A percentile compares a stretch with the other conserved stretches of the same genome.
Conservation (phyloP, 495 filamentous ascomycete species). For the Penicillium silybi region DNA sequence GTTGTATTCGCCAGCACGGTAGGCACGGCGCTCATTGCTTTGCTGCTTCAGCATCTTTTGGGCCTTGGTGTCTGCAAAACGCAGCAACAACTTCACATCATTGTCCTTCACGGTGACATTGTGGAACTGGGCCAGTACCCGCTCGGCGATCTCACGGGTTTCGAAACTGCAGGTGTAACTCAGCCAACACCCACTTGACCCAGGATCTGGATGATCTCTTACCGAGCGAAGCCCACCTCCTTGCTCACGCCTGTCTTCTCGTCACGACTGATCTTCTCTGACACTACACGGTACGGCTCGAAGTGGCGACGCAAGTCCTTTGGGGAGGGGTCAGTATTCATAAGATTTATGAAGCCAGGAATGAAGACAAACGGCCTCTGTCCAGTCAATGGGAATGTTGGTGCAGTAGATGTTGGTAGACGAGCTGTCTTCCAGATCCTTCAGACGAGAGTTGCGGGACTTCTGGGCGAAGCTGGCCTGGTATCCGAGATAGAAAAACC, state of each 20-base stretch:
- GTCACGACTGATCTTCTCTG: conserved; percentile 90
- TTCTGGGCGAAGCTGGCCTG: conserved; percentile 98
- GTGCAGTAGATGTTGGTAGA: conserved; percentile 98
- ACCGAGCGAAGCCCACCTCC: conserved; percentile 97
- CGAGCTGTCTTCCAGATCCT: conserved; percentile 76
- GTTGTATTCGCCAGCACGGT: conserved; percentile 93
- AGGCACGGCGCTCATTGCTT: conserved; percentile 86
- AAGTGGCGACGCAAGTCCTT: conserved; percentile 53
- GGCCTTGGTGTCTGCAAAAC: conserved; percentile 91
- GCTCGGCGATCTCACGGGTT: conserved; percentile 78
- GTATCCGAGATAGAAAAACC: conserved; percentile 89
- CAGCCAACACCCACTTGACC: background rate
- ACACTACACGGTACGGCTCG: conserved; percentile 75
- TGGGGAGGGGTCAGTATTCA: conserved; percentile 2
- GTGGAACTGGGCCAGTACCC: conserved; percentile 79
- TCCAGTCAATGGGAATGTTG: conserved; percentile 86
- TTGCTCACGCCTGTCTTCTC: conserved; percentile 79
- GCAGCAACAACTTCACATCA: conserved; percentile 79
- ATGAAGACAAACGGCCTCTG: conserved; percentile 63
- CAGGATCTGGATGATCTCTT: conserved; percentile 14
- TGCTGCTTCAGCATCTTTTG: conserved; percentile 95
- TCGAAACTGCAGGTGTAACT: conserved; percentile 62
- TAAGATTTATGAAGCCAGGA: background rate
- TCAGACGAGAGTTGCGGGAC: conserved; percentile 93
- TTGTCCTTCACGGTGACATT: conserved; percentile 58